Percentiles rank a stretch among this genome's conserved stretches.
Evolutionary conservation across 2,329 filamentous ascomycete species (phyloP).

Genomic region (Fusarium phyllophilum): DNA sequence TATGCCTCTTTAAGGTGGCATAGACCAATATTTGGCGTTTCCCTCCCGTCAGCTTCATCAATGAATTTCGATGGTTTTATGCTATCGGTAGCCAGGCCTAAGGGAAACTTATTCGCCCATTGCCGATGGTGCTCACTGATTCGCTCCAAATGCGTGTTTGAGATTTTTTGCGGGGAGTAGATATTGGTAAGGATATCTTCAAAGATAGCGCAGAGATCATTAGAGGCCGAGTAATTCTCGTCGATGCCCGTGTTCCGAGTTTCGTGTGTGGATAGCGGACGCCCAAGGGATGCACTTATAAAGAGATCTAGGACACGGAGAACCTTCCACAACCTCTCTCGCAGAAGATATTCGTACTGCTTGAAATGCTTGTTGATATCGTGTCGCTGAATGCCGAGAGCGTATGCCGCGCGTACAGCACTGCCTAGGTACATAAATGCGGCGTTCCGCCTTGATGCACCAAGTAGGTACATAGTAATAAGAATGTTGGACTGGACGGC

Average conservation of each 20-base stretch:
- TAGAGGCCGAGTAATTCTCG: not conserved
- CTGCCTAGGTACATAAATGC: not conserved
- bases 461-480: not conserved
- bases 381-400: not conserved
- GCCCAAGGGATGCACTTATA: not conserved
- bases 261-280: not conserved
- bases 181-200: not conserved
- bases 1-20: not conserved
- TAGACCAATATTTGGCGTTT: not conserved
- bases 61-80: not conserved
- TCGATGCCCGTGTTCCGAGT: not conserved
- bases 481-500: not conserved
- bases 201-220: not conserved
- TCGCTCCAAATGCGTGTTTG: not conserved
- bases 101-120: not conserved
- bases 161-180: not conserved
- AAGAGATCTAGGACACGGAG: not conserved
- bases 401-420: not conserved
- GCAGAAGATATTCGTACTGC: not conserved
- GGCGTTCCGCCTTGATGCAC: not conserved
- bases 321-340: not conserved
- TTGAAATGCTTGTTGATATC: not conserved
- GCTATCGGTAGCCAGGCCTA: not conserved
- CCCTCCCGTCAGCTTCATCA: not conserved
- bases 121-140: not conserved